Conservation (phyloP, 176 grass and related monocot species). For the Raddia distichophylla region DNA sequence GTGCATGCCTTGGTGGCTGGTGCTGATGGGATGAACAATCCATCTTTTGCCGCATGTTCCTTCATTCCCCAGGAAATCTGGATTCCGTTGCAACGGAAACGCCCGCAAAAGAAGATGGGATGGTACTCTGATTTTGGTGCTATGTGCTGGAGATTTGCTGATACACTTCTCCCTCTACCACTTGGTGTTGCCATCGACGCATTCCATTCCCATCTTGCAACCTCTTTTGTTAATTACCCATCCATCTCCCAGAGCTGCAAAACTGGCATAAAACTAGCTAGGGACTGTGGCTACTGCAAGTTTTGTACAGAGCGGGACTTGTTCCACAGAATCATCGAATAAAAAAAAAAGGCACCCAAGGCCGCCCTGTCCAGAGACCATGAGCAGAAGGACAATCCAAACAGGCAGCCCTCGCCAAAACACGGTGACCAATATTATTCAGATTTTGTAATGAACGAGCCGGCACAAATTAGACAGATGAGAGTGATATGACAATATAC, state of each 20-base stretch:
- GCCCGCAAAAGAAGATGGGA: no score
- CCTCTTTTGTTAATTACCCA: background rate
- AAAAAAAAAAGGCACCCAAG: no score
- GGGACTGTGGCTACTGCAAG: background rate
- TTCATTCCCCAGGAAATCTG: background rate
- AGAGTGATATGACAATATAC: background rate
- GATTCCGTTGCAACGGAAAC: background rate
- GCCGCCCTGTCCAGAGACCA: background rate
- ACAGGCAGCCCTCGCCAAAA: background rate
- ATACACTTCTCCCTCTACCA: background rate
- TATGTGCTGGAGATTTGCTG: background rate
- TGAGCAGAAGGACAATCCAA: no score
- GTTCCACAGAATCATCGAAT: no score
- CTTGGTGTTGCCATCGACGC: no score
- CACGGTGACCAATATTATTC: background rate
- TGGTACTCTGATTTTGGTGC: no score
- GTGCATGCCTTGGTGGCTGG: background rate
- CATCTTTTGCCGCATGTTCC: no score
- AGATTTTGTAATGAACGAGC: background rate
- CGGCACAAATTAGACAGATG: background rate
- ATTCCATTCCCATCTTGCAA: background rate
- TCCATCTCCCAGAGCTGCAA: background rate
- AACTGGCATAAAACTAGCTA: background rate
- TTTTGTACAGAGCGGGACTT: background rate
- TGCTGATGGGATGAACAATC: background rate